Conservation (phyloP, 2,329 filamentous ascomycete species). For the Sarocladium oryzae region DNA sequence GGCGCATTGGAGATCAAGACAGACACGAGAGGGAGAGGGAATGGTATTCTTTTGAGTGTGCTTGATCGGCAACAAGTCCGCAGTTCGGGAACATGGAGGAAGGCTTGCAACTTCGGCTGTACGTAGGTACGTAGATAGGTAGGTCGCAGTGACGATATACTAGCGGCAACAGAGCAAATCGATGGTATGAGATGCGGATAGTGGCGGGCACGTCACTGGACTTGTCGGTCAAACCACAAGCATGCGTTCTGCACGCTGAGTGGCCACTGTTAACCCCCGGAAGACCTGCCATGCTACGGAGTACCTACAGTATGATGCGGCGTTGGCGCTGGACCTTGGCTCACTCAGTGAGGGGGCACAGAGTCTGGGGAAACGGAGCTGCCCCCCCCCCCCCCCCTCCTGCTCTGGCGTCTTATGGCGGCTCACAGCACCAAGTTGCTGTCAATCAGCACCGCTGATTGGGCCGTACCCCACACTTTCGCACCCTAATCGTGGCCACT, state of each 20-base stretch:
- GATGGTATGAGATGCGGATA: no score
- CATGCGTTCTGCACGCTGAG: no score
- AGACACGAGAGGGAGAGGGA: background rate
- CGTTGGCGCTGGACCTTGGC: no score
- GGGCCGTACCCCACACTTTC: background rate
- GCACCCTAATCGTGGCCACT: no score
- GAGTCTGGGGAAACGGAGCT: constrained; percentile 2
- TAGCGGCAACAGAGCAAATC: no score
- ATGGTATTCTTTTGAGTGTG: background rate
- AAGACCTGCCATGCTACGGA: no score
- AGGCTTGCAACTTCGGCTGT: background rate
- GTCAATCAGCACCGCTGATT: background rate
- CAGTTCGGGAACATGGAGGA: constrained; percentile 3
- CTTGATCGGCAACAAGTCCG: background rate
- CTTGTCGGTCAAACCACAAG: no score
- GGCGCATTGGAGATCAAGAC: background rate
- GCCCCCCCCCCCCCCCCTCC: background rate
- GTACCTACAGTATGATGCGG: no score
- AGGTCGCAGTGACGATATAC: background rate
- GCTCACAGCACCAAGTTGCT: background rate
- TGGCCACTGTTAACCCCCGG: no score
- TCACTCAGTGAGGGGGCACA: background rate
- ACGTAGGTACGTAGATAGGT: background rate
- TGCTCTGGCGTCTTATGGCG: no score
- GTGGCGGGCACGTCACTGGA: background rate